phyloP scores from a whole-genome alignment of 495 filamentous ascomycete species.

The Aspergillus cavernicola region DNA sequence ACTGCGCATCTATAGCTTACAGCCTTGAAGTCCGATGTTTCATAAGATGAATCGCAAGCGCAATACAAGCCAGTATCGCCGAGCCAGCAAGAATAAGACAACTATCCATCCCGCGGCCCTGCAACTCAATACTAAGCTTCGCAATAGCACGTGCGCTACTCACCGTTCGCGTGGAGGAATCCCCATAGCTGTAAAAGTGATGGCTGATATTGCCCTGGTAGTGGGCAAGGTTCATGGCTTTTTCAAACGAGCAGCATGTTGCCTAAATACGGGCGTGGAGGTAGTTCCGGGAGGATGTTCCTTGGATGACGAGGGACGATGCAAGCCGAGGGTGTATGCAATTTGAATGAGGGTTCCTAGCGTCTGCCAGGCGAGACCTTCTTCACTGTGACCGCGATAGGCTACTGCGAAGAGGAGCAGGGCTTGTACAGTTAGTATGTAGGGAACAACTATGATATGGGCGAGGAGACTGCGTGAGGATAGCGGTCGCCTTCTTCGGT shows the following conservation, averaged over 20 bases:
- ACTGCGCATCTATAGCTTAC: slow-evolving; percentile 9
- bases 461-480: slow-evolving; percentile 12
- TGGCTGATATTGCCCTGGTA: slow-evolving; percentile 16
- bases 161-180: no score
- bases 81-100: slow-evolving; percentile 5
- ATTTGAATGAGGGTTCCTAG: slow-evolving; percentile 14
- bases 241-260: slow-evolving; percentile 12
- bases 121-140: slow-evolving; percentile 14
- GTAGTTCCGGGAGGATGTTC: not conserved
- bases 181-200: slow-evolving; percentile 15
- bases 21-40: slow-evolving; percentile 8
- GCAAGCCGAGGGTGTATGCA: slow-evolving; percentile 13
- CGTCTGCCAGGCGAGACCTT: slow-evolving; percentile 15
- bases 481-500: slow-evolving; percentile 14
- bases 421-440: slow-evolving; percentile 12
- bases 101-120: not conserved
- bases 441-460: slow-evolving; percentile 12
- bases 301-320: not conserved
- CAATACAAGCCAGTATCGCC: slow-evolving; percentile 10
- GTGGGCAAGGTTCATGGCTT: slow-evolving; percentile 14
- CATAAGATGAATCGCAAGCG: slow-evolving; percentile 14
- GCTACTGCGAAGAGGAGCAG: slow-evolving; percentile 11
- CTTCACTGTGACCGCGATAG: slow-evolving; percentile 13
- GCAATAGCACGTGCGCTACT: slow-evolving; percentile 17
- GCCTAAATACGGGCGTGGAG: slow-evolving; percentile 9